Evolutionary conservation across 768 basidiomycete genomes (phyloP).

Genomic region (Macrolepiota albuminosa): DNA sequence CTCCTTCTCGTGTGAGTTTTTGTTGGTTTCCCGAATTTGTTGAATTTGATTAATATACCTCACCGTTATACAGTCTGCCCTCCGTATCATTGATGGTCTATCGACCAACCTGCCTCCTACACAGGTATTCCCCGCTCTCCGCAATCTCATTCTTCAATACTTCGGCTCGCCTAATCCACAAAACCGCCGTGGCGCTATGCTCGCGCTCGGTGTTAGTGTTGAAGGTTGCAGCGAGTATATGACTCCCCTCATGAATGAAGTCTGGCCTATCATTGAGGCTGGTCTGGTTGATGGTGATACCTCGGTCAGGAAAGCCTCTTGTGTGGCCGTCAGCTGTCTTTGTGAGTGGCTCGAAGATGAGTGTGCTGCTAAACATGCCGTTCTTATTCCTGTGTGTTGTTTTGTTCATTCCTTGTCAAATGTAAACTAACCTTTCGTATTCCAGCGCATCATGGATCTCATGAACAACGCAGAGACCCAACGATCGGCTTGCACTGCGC

Average conservation of each 20-base stretch:
- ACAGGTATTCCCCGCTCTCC: constrained; percentile 94
- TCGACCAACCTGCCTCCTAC: constrained; percentile 89
- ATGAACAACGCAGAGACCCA: constrained; percentile 86
- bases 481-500: constrained; percentile 90
- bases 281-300: constrained; percentile 84
- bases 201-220: constrained; percentile 91
- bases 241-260: constrained; percentile 83
- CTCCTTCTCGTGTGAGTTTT: constrained; percentile 76
- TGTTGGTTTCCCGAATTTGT: background rate
- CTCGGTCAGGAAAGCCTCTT: constrained; percentile 91
- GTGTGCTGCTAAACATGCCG: constrained; percentile 74
- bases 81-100: constrained; percentile 91
- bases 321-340: constrained; percentile 90
- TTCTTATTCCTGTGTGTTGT: constrained; percentile 76
- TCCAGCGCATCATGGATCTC: constrained; percentile 83
- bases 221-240: constrained; percentile 99
- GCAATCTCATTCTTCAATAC: constrained; percentile 76
- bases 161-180: constrained; percentile 75
- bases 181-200: constrained; percentile 87
- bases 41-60: background rate
- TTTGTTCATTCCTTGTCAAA: background rate
- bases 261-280: constrained; percentile 92
- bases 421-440: background rate
- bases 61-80: constrained; percentile 58
- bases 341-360: constrained; percentile 98